Percentiles rank a stretch among this genome's conserved stretches.
phyloP scores from a whole-genome alignment of 768 basidiomycete genomes.

The Pisolithus marmoratus region DNA sequence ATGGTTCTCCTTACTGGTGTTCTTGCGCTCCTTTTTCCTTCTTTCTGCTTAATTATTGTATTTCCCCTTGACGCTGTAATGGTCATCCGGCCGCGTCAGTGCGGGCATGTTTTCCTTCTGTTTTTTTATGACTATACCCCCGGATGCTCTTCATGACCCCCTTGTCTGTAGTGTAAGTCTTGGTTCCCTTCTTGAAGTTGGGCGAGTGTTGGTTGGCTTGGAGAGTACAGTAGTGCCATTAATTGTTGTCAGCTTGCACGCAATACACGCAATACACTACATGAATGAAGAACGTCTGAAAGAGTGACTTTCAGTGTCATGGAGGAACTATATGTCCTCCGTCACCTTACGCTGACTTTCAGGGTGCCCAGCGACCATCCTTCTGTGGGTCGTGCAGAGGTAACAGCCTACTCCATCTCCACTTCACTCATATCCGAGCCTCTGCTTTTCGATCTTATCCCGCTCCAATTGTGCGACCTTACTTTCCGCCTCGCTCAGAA shows the following conservation, averaged over 20 bases:
- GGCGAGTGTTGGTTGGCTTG: conserved; percentile 3
- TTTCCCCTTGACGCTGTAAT: conserved; percentile 17
- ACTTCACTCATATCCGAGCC: conserved; percentile 51
- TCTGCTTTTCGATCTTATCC: conserved; percentile 51
- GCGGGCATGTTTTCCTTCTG: conserved; percentile 2
- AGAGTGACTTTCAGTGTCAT: neutral
- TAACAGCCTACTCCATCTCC: no score
- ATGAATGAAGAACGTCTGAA: neutral
- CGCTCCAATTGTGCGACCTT: conserved; percentile 53
- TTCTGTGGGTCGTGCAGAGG: no score
- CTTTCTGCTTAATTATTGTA: conserved; percentile 13
- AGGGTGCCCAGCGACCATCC: no score
- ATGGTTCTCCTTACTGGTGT: conserved; percentile 7
- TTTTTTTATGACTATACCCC: conserved; percentile 1
- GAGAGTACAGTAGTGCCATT: conserved; percentile 14
- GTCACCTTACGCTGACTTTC: no score
- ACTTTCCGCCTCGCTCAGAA: conserved; percentile 61
- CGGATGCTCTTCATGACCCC: conserved; percentile 10
- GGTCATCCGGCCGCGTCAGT: conserved; percentile 9
- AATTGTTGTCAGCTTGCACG: conserved; percentile 12
- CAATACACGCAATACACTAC: conserved; percentile 10
- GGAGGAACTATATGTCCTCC: no score
- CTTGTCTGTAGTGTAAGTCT: conserved; percentile 16
- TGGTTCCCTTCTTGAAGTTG: conserved; percentile 5
- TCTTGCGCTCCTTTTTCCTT: conserved; percentile 1